These are phyloP conservation scores for Venturia asperata DNA, from an alignment of 2,329 filamentous ascomycete species.

Conservation along the genomic window DNA sequence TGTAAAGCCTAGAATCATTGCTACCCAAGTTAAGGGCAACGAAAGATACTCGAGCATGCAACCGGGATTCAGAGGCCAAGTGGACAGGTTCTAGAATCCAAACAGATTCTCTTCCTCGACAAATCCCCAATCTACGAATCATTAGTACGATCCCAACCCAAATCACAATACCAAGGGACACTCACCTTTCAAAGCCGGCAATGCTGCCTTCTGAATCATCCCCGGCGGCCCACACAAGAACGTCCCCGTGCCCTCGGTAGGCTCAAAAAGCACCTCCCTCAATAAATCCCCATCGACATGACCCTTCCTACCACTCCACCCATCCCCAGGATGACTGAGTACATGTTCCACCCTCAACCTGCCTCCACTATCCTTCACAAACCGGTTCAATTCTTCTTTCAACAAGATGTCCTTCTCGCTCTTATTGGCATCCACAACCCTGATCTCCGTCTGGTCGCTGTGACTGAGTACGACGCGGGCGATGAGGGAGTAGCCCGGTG, in stretches of 20 bases:
- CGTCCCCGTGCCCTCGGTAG: constrained; percentile 36
- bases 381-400: constrained; percentile 36
- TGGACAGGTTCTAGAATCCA: background rate
- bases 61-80: too few relatives aligned
- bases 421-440: constrained; percentile 45
- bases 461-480: constrained; percentile 34
- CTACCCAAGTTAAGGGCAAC: too few relatives aligned
- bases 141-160: background rate
- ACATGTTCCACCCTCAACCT: background rate
- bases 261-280: constrained; percentile 37
- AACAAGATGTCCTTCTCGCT: constrained; percentile 43
- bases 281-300: constrained; percentile 37
- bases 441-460: constrained; percentile 35
- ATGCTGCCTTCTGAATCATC: constrained; percentile 46
- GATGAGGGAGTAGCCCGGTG: constrained; percentile 46
- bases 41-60: too few relatives aligned
- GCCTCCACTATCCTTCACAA: constrained; percentile 33
- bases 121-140: background rate
- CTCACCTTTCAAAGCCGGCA: constrained; percentile 40
- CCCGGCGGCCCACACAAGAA: constrained; percentile 46
- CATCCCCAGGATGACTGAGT: background rate
- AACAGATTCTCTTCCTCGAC: background rate
- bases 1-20: too few relatives aligned
- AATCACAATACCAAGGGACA: background rate
- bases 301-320: background rate